Conservation (phyloP, 345 rosid species). For the Eucalyptus pauciflora region DNA sequence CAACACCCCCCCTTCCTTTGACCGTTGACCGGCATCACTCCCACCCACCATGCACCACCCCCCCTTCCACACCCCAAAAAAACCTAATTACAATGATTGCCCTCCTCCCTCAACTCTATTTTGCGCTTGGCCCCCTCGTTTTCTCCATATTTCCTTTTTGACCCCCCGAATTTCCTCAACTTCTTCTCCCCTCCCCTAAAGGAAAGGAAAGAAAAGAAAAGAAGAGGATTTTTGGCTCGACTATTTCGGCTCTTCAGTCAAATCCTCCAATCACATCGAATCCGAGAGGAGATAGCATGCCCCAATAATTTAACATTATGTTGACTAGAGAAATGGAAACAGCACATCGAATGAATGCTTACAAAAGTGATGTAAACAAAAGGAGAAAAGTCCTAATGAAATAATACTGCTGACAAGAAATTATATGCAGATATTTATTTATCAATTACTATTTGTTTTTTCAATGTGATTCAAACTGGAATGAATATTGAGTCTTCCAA, state of each 20-base stretch:
- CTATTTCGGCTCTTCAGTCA: not conserved
- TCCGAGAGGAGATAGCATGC: not conserved
- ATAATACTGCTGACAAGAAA: not conserved
- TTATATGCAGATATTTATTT: not conserved
- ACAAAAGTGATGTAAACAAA: not conserved
- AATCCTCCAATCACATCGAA: not conserved
- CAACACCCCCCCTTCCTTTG: constrained; percentile 35
- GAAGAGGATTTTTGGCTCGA: not conserved
- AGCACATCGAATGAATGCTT: not conserved
- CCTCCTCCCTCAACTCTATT: not conserved
- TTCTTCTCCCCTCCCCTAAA: not conserved
- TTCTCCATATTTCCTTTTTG: not conserved
- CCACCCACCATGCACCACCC: not conserved
- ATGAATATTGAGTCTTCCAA: not conserved
- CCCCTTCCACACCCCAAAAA: not conserved
- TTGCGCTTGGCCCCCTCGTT: not conserved
- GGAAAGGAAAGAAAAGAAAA: not conserved
- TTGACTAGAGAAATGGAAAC: not conserved
- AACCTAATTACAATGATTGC: not conserved
- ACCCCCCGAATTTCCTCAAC: not conserved
- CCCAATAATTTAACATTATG: not conserved
- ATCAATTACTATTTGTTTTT: not conserved
- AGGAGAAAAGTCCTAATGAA: not conserved
- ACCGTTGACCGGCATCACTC: constrained; percentile 37
- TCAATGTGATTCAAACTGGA: not conserved